Percentiles rank a stretch among this genome's conserved stretches.
Conservation (phyloP, 257 asterid species). For the Scutellaria baicalensis region DNA sequence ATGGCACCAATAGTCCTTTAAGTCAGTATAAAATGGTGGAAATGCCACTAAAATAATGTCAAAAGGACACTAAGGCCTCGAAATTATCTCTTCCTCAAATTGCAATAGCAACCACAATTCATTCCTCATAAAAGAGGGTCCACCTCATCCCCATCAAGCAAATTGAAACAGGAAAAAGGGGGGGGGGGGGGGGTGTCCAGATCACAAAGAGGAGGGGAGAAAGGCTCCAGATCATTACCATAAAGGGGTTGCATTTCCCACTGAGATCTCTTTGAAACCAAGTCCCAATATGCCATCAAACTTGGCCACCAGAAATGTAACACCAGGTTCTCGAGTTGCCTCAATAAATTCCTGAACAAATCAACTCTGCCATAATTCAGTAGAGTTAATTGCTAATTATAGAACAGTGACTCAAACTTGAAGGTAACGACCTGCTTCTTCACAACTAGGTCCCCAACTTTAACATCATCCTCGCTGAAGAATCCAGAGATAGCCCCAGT, state of each 20-base stretch:
- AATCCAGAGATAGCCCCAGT: slow-evolving; percentile 94
- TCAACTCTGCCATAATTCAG: slow-evolving; percentile 4
- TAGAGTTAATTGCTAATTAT: neutral
- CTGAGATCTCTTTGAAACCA: slow-evolving; percentile 90
- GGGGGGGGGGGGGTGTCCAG: neutral
- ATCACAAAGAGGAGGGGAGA: neutral
- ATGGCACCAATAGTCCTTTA: neutral
- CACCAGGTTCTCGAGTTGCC: slow-evolving; percentile 87
- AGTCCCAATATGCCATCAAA: slow-evolving; percentile 95
- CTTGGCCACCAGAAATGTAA: slow-evolving; percentile 88
- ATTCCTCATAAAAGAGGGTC: neutral
- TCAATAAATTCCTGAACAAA: slow-evolving; percentile 71
- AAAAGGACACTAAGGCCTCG: neutral
- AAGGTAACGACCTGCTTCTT: slow-evolving; percentile 49
- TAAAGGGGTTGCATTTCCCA: slow-evolving; percentile 79
- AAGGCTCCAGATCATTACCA: slow-evolving; percentile 40
- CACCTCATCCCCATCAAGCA: slow-evolving; percentile 10
- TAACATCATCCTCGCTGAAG: slow-evolving; percentile 72
- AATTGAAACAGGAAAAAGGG: neutral
- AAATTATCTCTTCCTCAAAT: neutral
- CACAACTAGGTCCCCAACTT: slow-evolving; percentile 76
- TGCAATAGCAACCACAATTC: neutral
- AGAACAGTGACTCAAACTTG: neutral
- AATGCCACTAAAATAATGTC: neutral
- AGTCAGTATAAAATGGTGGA: neutral